Evolutionary conservation across 2,329 filamentous ascomycete genomes (phyloP).

Genomic region (Didymosphaeria variabile): DNA sequence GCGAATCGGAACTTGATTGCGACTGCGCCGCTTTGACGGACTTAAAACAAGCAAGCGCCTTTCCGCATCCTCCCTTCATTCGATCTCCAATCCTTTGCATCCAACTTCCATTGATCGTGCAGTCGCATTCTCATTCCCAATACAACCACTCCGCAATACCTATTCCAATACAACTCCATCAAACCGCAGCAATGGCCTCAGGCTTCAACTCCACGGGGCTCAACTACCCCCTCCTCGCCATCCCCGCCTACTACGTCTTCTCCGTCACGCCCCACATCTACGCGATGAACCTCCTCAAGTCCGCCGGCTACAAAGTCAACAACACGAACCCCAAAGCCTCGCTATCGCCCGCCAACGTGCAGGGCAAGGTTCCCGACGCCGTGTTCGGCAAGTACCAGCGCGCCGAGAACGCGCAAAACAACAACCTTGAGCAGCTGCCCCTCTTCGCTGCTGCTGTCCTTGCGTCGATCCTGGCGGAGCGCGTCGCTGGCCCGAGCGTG

Average conservation of each 20-base stretch:
- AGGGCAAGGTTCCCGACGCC: constrained; percentile 37
- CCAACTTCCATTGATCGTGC: neutral
- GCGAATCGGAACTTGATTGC: no score
- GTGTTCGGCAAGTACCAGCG: constrained; percentile 39
- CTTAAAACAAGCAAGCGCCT: neutral
- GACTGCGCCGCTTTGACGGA: neutral
- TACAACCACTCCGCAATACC: neutral
- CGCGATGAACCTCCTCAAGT: constrained; percentile 23
- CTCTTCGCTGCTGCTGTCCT: constrained; percentile 35
- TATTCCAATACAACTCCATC: neutral
- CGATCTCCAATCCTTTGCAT: neutral
- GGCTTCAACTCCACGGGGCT: constrained; percentile 30
- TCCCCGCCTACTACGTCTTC: constrained; percentile 40
- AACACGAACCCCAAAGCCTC: constrained; percentile 39
- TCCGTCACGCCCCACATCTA: constrained; percentile 33
- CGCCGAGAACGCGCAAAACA: constrained; percentile 36
- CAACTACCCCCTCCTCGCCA: constrained; percentile 39
- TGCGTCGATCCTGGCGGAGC: constrained; percentile 35
- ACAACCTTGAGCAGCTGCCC: constrained; percentile 37
- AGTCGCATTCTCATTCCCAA: neutral
- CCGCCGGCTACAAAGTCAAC: constrained; percentile 33
- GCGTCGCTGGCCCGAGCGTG: constrained; percentile 19
- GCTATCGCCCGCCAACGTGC: constrained; percentile 27
- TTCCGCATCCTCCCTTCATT: neutral
- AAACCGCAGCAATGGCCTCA: neutral